phyloP scores from a whole-genome alignment of 257 asterid genomes.

The Parsonsia alboflavescens region DNA sequence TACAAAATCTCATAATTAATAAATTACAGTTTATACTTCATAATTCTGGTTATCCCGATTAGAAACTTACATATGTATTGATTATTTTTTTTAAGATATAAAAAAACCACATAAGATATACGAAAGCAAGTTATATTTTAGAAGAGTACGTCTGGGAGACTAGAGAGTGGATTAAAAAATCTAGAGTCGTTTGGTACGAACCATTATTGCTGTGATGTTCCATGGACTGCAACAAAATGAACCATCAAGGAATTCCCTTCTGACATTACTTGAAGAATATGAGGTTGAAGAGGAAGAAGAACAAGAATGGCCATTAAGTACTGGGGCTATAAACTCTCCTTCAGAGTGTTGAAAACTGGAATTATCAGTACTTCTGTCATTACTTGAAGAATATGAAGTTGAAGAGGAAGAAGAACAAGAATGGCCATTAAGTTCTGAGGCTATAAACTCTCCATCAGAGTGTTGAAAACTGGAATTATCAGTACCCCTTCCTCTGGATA shows the following conservation, averaged over 20 bases:
- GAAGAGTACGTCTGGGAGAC: too few species aligned
- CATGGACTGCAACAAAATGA: constrained; percentile 49
- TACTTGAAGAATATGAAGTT: constrained; percentile 26
- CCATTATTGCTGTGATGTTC: constrained; percentile 45
- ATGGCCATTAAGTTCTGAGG: constrained; percentile 25
- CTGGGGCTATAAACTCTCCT: constrained; percentile 25
- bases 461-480: constrained; percentile 16
- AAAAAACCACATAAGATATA: too few species aligned
- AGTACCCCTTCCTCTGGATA: neutral
- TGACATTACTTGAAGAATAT: constrained; percentile 19
- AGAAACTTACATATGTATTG: too few species aligned
- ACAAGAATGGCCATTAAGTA: constrained; percentile 30
- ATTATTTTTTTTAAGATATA: too few species aligned
- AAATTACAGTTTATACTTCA: too few species aligned
- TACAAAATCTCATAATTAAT: neutral
- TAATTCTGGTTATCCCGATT: too few species aligned
- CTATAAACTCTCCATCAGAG: constrained; percentile 33
- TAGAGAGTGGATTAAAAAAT: too few species aligned
- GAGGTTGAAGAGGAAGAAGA: constrained; percentile 31
- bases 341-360: constrained; percentile 29
- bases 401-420: constrained; percentile 32
- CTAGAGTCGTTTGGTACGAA: constrained; percentile 13
- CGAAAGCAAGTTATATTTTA: too few species aligned
- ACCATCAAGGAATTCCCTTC: constrained; percentile 24
- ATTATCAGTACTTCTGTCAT: neutral